Evolutionary conservation across 225 moss, liverwort and hornwort species (phyloP).

Genomic region (Rhytidiadelphus loreus): DNA sequence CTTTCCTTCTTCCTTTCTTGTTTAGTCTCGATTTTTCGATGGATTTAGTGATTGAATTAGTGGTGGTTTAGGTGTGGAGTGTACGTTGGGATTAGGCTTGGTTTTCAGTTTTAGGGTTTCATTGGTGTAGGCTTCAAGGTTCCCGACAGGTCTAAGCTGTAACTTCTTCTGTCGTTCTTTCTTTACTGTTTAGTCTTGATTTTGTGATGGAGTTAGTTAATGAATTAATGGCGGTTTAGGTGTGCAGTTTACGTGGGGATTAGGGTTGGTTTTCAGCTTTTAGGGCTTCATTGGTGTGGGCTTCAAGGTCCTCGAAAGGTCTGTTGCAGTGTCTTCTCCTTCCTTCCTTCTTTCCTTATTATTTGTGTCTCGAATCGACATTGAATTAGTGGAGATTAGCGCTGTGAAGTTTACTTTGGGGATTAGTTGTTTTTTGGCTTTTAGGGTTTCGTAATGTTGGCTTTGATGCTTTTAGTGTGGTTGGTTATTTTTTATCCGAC

Average conservation of each 20-base stretch:
- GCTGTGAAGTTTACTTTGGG: neutral
- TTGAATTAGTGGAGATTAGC: neutral
- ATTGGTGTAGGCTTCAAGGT: conserved; percentile 4
- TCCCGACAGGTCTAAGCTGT: conserved; percentile 62
- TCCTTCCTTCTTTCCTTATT: neutral
- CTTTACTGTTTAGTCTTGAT: neutral
- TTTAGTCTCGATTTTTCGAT: neutral
- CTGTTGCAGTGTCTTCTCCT: neutral
- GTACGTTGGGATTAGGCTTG: neutral
- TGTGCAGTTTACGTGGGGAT: neutral
- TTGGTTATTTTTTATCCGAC: neutral
- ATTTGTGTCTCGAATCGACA: neutral
- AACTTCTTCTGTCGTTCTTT: too few species aligned
- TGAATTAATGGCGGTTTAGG: neutral
- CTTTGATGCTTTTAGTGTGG: neutral
- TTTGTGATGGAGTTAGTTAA: neutral
- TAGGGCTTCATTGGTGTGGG: neutral
- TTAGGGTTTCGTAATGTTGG: neutral
- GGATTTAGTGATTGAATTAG: neutral
- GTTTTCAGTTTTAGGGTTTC: neutral
- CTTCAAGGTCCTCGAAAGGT: conserved; percentile 61
- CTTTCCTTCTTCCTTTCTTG: neutral
- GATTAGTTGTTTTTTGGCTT: neutral
- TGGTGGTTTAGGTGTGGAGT: neutral
- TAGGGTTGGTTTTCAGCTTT: neutral